Evolutionary conservation across 179 eudicot species (phyloP), one percentile per base, ranked within the genome.

Genomic region (Pouteria campechiana): DNA sequence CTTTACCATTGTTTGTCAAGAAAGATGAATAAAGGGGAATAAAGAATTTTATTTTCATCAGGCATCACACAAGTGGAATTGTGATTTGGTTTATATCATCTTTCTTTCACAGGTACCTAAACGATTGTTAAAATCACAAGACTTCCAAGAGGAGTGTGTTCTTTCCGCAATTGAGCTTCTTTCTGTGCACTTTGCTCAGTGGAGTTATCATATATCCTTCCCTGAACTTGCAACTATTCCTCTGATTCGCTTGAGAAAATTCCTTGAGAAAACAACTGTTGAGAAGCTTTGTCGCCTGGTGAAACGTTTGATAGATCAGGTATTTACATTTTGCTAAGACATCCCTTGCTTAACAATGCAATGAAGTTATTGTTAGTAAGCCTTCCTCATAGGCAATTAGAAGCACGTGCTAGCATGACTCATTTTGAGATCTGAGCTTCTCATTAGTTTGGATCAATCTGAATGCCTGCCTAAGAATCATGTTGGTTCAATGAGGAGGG

Each of bases 291-390:
- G 71, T 29, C 69, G 74, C 25, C 50, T 54, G 34, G 81, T 87
- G 51, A 87, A 77, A 70, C 99, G 92, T 42, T 48, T 87, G 31
- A 74, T 79, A 52, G 99, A 92, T 54, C 94, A 79, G 94, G 99
- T 80, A 79, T 44, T 54, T 28, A 24, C 6, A 9, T n/a, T 30
- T 13, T 28, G n/a, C n/a, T n/a, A n/a, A n/a, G n/a, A n/a, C n/a
- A n/a, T n/a, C n/a, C n/a, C n/a, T n/a, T n/a, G n/a, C n/a, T n/a
- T n/a, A n/a, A n/a, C 37, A 3, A 17, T 14, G 19, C 17, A 25
- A 28, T 45, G 35, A 18, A 45, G 15, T 14, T 27, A 14, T 17
- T 9, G 7, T 13, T 3, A 27, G n/a, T 23, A 7, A 44, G 25
- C 17, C 29, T 7, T 16, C 12, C 9, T 9, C 17, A 30, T 6